phyloP scores from a whole-genome alignment of 1,139 yeast species.

The Diutina mesorugosa region DNA sequence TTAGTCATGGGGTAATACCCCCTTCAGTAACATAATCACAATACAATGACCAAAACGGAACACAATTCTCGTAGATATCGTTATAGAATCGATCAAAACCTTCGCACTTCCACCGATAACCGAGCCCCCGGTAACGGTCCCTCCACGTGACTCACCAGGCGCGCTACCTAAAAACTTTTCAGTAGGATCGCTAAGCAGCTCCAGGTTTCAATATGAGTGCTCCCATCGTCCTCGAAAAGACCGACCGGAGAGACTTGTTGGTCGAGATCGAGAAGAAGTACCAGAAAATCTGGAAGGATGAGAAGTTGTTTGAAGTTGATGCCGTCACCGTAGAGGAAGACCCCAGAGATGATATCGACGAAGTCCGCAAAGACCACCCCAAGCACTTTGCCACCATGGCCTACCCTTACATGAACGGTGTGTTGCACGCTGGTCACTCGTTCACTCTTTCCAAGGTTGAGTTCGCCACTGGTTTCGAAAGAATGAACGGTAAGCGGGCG shows the following conservation, averaged over 20 bases:
- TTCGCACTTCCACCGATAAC: neutral
- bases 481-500: slow-evolving; percentile 89
- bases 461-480: slow-evolving; percentile 85
- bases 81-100: no score
- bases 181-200: neutral
- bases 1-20: no score
- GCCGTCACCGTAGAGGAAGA: slow-evolving; percentile 69
- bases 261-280: slow-evolving; percentile 83
- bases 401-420: slow-evolving; percentile 98
- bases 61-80: no score
- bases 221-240: slow-evolving; percentile 34
- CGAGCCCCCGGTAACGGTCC: neutral
- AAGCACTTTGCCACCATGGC: slow-evolving; percentile 93
- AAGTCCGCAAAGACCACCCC: slow-evolving; percentile 68
- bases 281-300: slow-evolving; percentile 79
- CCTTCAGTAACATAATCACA: no score
- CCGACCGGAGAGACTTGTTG: slow-evolving; percentile 88
- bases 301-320: slow-evolving; percentile 71
- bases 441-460: slow-evolving; percentile 94
- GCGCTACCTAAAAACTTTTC: neutral
- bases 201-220: slow-evolving; percentile 21
- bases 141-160: neutral
- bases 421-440: slow-evolving; percentile 93
- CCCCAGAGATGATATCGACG: slow-evolving; percentile 48
- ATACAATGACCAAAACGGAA: neutral